Percentiles rank a stretch among this genome's conserved stretches.
phyloP scores from a whole-genome alignment of 192 early-diverging fungal genomes.

The Polychytrium aggregatum region DNA sequence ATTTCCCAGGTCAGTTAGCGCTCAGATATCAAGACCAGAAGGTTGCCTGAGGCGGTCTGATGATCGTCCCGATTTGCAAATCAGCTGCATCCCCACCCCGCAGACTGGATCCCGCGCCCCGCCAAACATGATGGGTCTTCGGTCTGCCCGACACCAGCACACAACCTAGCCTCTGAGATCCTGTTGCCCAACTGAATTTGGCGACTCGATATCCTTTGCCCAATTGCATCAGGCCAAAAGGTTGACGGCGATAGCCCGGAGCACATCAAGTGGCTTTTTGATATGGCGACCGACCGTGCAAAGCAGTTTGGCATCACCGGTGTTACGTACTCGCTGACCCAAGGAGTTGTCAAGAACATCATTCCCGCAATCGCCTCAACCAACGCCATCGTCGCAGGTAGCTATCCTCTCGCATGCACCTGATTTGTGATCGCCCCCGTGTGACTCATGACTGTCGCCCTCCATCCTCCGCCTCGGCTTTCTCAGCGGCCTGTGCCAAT shows the following conservation, averaged over 20 bases:
- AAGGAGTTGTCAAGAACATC: constrained; percentile 98
- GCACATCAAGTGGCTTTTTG: constrained; percentile 36
- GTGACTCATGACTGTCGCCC: too few species aligned
- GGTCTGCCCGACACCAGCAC: too few species aligned
- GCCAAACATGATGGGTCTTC: too few species aligned
- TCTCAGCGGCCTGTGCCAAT: constrained; percentile 78
- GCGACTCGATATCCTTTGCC: constrained; percentile 63
- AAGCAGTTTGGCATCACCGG: constrained; percentile 75
- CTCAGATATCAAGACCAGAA: too few species aligned
- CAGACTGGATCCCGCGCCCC: too few species aligned
- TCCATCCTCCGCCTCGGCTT: neutral
- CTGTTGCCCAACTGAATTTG: constrained; percentile 58
- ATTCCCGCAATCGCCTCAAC: constrained; percentile 98
- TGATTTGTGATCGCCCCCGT: too few species aligned
- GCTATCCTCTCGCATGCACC: constrained; percentile 73
- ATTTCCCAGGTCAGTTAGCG: constrained; percentile 51
- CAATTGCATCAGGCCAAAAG: constrained; percentile 58
- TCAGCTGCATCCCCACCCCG: too few species aligned
- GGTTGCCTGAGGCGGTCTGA: too few species aligned
- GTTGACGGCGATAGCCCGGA: constrained; percentile 67
- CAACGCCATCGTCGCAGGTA: constrained; percentile 89
- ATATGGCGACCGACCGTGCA: constrained; percentile 80
- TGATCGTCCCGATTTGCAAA: too few species aligned
- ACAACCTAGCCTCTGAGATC: constrained; percentile 14
- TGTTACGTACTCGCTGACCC: constrained; percentile 80